Percentiles rank a stretch among this genome's conserved stretches.
Evolutionary conservation across 2,329 filamentous ascomycete genomes (phyloP).

Genomic region (Penicillium sumatraense): DNA sequence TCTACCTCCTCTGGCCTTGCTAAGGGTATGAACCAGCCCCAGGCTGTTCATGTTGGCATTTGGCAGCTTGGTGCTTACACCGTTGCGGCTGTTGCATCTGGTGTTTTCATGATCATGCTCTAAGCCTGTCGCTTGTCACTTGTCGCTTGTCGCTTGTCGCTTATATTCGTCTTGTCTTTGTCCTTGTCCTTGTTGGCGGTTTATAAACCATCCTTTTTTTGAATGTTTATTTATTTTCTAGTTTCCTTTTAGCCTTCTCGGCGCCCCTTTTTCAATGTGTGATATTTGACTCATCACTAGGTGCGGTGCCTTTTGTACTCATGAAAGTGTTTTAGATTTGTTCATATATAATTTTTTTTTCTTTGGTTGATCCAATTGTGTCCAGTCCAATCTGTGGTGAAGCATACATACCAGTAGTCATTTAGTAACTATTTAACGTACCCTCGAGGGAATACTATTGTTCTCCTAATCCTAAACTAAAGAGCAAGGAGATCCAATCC

Average conservation of each 20-base stretch:
- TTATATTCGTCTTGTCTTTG: no score
- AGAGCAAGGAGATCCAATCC: no score
- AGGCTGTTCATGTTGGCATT: constrained; percentile 43
- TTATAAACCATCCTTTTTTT: background rate
- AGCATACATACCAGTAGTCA: no score
- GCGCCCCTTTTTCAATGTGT: background rate
- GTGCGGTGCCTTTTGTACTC: background rate
- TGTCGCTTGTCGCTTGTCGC: no score
- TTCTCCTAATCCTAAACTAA: no score
- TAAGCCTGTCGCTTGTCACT: no score
- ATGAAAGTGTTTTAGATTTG: background rate
- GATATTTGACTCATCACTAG: background rate
- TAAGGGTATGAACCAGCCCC: constrained; percentile 31
- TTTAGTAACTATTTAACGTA: no score
- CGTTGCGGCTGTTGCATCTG: constrained; percentile 48
- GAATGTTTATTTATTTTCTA: constrained; percentile 7
- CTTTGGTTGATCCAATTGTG: constrained; percentile 3
- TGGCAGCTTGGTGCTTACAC: constrained; percentile 50
- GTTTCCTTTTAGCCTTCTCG: background rate
- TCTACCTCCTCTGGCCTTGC: constrained; percentile 38
- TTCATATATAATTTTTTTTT: constrained; percentile 4
- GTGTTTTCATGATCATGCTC: constrained; percentile 53
- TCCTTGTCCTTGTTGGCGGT: no score
- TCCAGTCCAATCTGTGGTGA: no score
- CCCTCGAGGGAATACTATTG: no score